Conservation (phyloP, 164 flowering plant species). For the Chimonanthus praecox region DNA sequence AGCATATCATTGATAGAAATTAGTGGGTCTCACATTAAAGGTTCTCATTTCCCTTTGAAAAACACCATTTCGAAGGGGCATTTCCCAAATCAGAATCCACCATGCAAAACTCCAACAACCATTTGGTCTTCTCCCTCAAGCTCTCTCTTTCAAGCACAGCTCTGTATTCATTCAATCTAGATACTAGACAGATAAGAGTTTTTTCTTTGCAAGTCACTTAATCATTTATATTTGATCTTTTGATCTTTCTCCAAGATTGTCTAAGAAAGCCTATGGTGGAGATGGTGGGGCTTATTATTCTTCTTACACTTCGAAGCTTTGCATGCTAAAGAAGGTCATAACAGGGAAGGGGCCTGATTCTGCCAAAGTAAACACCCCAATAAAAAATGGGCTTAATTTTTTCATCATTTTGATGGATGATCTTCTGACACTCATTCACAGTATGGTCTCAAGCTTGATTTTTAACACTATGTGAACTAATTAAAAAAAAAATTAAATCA, state of each 20-base stretch:
- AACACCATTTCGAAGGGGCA: too few relatives aligned
- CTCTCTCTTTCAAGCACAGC: background rate
- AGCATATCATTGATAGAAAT: too few relatives aligned
- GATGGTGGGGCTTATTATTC: conserved; percentile 66
- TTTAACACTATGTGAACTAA: too few relatives aligned
- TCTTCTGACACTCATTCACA: too few relatives aligned
- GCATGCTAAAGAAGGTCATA: conserved; percentile 66
- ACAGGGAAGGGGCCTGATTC: conserved; percentile 73
- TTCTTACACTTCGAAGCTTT: conserved; percentile 64
- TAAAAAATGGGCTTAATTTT: too few relatives aligned
- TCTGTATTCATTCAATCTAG: background rate
- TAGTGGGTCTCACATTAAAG: too few relatives aligned
- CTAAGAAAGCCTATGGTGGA: conserved; percentile 48
- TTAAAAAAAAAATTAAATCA: too few relatives aligned
- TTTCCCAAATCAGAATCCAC: background rate
- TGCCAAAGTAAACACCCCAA: conserved; percentile 35
- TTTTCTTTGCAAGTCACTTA: background rate
- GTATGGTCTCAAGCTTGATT: too few relatives aligned
- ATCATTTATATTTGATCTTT: conserved; percentile 41
- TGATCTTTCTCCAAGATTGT: conserved; percentile 60
- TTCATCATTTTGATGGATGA: too few relatives aligned
- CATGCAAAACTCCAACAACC: background rate
- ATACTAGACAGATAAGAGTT: too few relatives aligned
- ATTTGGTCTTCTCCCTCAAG: background rate
- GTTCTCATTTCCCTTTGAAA: too few relatives aligned